Conservation (phyloP, 2,329 filamentous ascomycete genomes). For the Dendrostoma leiphaemia region DNA sequence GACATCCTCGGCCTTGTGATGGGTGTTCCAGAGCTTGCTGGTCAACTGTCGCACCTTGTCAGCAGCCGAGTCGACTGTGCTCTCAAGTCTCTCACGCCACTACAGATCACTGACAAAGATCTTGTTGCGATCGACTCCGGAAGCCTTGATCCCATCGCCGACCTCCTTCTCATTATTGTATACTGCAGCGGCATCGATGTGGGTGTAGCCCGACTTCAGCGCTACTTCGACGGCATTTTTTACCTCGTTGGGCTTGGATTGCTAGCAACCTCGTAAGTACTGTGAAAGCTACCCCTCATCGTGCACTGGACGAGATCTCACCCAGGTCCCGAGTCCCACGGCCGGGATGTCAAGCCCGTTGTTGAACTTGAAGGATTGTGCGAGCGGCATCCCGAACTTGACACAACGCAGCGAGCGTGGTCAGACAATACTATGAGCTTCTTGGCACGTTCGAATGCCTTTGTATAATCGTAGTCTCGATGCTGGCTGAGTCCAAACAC, state of each 20-base stretch:
- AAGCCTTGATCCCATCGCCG: slow-evolving; percentile 33
- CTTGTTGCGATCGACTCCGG: slow-evolving; percentile 28
- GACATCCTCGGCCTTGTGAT: slow-evolving; percentile 41
- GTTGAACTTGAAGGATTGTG: slow-evolving; percentile 14
- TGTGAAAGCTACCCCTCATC: neutral
- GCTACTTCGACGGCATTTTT: slow-evolving; percentile 42
- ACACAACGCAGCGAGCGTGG: too few species aligned
- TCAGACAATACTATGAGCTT: too few species aligned
- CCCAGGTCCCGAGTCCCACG: slow-evolving; percentile 17
- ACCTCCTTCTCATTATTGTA: slow-evolving; percentile 35
- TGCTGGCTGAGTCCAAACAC: neutral
- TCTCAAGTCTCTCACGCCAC: too few species aligned
- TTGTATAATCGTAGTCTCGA: too few species aligned
- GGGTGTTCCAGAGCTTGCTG: slow-evolving; percentile 55
- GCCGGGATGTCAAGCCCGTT: slow-evolving; percentile 10
- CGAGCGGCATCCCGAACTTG: slow-evolving; percentile 5
- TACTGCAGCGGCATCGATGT: slow-evolving; percentile 38
- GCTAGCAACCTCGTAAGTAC: slow-evolving; percentile 3
- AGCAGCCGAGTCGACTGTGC: too few species aligned
- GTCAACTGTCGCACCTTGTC: slow-evolving; percentile 32
- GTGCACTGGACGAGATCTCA: neutral
- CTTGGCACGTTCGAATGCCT: too few species aligned
- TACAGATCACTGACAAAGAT: slow-evolving; percentile 25
- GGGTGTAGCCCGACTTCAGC: slow-evolving; percentile 32
- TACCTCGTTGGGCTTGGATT: slow-evolving; percentile 53